A percentile compares a stretch with the other conserved stretches of the same genome.
phyloP scores from a whole-genome alignment of 495 filamentous ascomycete genomes.

The Xylaria grammica region DNA sequence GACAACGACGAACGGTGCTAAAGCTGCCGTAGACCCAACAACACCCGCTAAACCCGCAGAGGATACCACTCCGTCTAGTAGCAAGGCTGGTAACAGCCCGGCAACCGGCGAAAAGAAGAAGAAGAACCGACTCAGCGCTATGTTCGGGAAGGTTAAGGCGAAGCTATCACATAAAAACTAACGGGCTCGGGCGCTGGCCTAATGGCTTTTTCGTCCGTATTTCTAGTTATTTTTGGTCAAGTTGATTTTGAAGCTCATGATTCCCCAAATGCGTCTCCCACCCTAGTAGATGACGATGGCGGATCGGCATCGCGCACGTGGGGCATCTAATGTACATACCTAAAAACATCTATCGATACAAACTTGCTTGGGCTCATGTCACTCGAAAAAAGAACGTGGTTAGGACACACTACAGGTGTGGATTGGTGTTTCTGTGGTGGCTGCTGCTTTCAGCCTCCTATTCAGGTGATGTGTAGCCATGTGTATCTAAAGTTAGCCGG shows the following conservation, averaged over 20 bases:
- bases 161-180: conserved; percentile 49
- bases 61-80: conserved; percentile 37
- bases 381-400: conserved; percentile 1
- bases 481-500: background rate
- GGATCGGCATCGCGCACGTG: conserved; percentile 28
- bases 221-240: conserved; percentile 31
- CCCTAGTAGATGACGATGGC: conserved; percentile 31
- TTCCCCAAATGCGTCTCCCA: conserved; percentile 45
- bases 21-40: conserved; percentile 28
- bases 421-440: background rate
- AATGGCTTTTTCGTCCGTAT: conserved; percentile 17
- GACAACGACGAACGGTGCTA: conserved; percentile 25
- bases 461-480: background rate
- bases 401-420: background rate
- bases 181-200: background rate
- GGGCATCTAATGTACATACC: conserved; percentile 31
- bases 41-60: conserved; percentile 31
- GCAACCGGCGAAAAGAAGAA: conserved; percentile 54
- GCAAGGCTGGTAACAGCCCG: conserved; percentile 39
- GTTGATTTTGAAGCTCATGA: conserved; percentile 43
- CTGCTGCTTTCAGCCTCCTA: background rate
- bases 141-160: conserved; percentile 65
- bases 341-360: conserved; percentile 28
- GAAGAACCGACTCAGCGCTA: conserved; percentile 63
- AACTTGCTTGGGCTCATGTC: conserved; percentile 17